A percentile compares a stretch with the other conserved stretches of the same genome.
Evolutionary conservation across 2,329 filamentous ascomycete genomes (phyloP).

Genomic region (Cadophora malorum): DNA sequence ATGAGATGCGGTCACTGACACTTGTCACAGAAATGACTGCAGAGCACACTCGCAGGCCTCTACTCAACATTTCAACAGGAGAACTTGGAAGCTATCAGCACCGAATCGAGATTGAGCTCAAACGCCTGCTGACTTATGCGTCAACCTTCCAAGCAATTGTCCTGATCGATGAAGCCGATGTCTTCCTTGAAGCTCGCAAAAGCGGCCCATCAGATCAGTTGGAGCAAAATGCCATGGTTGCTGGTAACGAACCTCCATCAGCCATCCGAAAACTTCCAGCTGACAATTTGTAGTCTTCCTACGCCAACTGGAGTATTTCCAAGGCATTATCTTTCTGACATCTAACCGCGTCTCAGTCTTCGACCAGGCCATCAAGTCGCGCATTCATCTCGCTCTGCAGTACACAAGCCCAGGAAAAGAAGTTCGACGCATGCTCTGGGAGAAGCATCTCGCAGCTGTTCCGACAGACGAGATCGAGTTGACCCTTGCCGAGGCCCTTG

Average conservation of each 20-base stretch:
- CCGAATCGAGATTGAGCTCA: constrained; percentile 45
- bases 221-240: constrained; percentile 49
- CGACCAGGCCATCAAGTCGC: constrained; percentile 45
- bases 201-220: constrained; percentile 42
- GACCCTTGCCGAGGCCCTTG: constrained; percentile 28
- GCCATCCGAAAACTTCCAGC: background rate
- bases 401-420: constrained; percentile 33
- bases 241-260: constrained; percentile 18
- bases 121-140: constrained; percentile 73
- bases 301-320: constrained; percentile 47
- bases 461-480: constrained; percentile 33
- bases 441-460: constrained; percentile 31
- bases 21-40: constrained; percentile 26
- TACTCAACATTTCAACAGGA: constrained; percentile 31
- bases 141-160: constrained; percentile 75
- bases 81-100: constrained; percentile 30
- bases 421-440: constrained; percentile 39
- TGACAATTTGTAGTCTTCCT: constrained; percentile 42
- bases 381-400: constrained; percentile 43
- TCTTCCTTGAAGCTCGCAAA: constrained; percentile 55
- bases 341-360: constrained; percentile 45
- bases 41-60: constrained; percentile 27
- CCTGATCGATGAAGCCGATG: constrained; percentile 74
- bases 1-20: background rate
- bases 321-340: constrained; percentile 50